phyloP scores from a whole-genome alignment of 2,329 filamentous ascomycete genomes.

The Zymoseptoria pseudotritici region DNA sequence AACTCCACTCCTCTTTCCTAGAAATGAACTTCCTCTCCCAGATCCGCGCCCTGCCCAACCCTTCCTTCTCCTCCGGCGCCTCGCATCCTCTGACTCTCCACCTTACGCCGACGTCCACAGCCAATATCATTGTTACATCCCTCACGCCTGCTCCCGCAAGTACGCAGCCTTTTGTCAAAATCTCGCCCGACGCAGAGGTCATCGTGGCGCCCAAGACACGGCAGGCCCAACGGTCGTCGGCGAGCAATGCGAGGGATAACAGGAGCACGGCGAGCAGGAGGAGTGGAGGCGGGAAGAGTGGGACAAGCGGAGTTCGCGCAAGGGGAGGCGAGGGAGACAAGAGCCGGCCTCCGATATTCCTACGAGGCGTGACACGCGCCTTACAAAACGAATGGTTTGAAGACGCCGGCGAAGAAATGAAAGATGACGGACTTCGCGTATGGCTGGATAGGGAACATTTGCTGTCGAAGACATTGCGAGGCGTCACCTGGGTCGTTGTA shows the following conservation, averaged over 20 bases:
- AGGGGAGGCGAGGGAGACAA: conserved; percentile 58
- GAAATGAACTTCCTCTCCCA: conserved; percentile 90
- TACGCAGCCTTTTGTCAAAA: conserved; percentile 75
- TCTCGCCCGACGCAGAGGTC: conserved; percentile 89
- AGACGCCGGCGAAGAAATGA: conserved; percentile 43
- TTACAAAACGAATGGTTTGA: conserved; percentile 69
- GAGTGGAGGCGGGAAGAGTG: conserved; percentile 62
- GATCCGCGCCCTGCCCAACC: conserved; percentile 88
- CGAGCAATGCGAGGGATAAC: conserved; percentile 59
- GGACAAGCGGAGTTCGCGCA: conserved; percentile 60
- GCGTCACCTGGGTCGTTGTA: conserved; percentile 70
- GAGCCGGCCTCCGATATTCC: conserved; percentile 59
- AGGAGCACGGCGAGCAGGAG: conserved; percentile 73
- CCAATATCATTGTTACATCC: conserved; percentile 78
- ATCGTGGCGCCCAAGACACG: conserved; percentile 93
- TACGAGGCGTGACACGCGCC: conserved; percentile 68
- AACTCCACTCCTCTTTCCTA: conserved; percentile 89
- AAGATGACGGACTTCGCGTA: conserved; percentile 57
- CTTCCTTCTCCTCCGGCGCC: conserved; percentile 44
- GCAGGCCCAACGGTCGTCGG: conserved; percentile 44
- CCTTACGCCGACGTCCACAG: conserved; percentile 89
- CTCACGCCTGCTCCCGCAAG: conserved; percentile 66
- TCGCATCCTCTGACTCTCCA: conserved; percentile 83
- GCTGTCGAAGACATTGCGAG: conserved; percentile 62
- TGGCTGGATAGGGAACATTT: conserved; percentile 81